phyloP scores from a whole-genome alignment of 23 red algal genomes.

The Gracilaria gracilis region DNA sequence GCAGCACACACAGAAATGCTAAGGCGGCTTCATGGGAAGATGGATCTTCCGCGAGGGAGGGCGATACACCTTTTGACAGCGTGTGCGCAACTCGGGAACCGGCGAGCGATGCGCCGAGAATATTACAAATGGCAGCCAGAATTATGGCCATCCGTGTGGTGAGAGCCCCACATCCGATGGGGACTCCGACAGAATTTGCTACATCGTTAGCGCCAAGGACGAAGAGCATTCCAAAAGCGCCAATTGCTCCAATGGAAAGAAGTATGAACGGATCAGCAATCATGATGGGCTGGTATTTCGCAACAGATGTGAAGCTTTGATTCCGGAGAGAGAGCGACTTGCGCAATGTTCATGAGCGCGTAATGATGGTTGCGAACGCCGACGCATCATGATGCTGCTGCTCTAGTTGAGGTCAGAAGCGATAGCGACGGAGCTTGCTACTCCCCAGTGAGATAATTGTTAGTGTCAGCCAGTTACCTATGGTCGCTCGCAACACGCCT shows the following conservation, averaged over 20 bases:
- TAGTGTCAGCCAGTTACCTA: background rate
- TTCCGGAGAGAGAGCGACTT: background rate
- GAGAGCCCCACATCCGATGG: constrained; percentile 75
- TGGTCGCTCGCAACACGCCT: background rate
- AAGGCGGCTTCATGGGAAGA: constrained; percentile 16
- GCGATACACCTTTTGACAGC: constrained; percentile 60
- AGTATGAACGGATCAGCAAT: constrained; percentile 24
- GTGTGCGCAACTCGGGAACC: constrained; percentile 80
- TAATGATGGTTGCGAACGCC: background rate
- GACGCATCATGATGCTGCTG: background rate
- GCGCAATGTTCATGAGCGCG: background rate
- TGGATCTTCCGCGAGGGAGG: constrained; percentile 25
- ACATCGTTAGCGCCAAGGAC: constrained; percentile 88
- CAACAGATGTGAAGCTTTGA: background rate
- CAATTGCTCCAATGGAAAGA: constrained; percentile 19
- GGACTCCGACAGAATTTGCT: constrained; percentile 82
- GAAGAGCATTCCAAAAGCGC: constrained; percentile 65
- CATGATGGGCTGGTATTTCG: background rate
- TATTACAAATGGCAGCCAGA: constrained; percentile 73
- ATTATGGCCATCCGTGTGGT: constrained; percentile 62
- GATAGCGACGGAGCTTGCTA: background rate
- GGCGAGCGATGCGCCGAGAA: constrained; percentile 74
- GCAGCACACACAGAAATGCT: constrained; percentile 69
- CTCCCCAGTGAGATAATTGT: background rate
- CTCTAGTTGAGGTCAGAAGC: background rate